Base-by-base conservation (phyloP, 257 asterid species). In the Solanum corneliomulleri region DNA sequence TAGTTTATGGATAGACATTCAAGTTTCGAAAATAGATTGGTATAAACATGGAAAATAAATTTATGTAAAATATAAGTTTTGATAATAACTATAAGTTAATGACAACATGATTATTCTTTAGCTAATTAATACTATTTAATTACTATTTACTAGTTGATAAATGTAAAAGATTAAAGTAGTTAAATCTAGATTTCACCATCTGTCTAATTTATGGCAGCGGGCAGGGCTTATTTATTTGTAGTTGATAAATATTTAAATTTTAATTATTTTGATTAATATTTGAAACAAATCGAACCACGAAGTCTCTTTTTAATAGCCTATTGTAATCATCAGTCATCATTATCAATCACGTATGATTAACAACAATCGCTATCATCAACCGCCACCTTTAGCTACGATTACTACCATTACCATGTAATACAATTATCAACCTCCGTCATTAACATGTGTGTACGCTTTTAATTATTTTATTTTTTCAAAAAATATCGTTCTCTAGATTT, bases 391-490 rank as follows among this genome's bases (percentile, higher is more conserved):
- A 23, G 29, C 69, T 60, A 52, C 9, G 1, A 6, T 49, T 49
- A 60, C 13, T 52, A 56, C 0, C n/a, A 56, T 16, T 52, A 52
- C 62, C 62, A 52, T 52, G 4, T 9, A 7, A 20, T 58, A 20
- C 25, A 56, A 56, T 18, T 56, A 56, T 18, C 8, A 56, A 56
- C 2, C 25, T 58, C 1, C 0, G 3, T 21, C 29, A 23, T 23
- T 14, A 62, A 62, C 1, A 4, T 0, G 4, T 0, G 0, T 8
- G 2, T 62, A 62, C 3, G 8, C 4, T 4, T 62, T 23, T 62
- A n/a, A n/a, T 29, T 9, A 60, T 52, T 60, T 23, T 4, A 3
- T 18, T 21, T 58, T 20, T 20, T 7, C 0, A 56, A 56, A 52
- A 52, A 16, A 18, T 33, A 18, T 56, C 2, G 11, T 58, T 3